Evolutionary conservation across 495 filamentous ascomycete species (phyloP), one percentile per base, ranked within the genome.

Genomic region (Podospora appendiculata): DNA sequence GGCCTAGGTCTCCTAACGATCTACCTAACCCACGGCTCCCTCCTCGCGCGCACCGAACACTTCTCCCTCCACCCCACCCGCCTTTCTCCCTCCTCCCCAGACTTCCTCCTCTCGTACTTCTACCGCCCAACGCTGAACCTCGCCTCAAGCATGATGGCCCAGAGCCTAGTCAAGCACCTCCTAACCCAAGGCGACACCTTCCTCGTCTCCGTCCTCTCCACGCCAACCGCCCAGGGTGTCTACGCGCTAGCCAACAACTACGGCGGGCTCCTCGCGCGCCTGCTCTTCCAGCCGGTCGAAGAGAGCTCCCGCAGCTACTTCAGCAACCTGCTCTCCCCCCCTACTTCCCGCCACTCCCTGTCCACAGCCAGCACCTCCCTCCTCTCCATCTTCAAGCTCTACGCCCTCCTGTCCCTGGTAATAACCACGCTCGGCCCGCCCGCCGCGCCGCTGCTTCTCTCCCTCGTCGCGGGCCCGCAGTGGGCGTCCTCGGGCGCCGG

Each of bases 161-260:
- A 99, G 67, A 88, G 85, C 18, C 62, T 85, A 12, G 74, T 96
- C 36, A 99, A 99, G 62, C 90, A 96, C 67, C 53, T 97, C 50
- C 81, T 97, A 19, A 97, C 94, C 0, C 89, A 95, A 69, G 93
- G 91, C 32, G 93, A 99, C 74, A 85, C 88, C 9, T 79, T 96
- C 61, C 79, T 97, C 33, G 85, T 99, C 35, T 79, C 86, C 32
- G 69, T 80, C 45, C 72, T 97, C 51, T 83, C 89, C 19, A 80
- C 84, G 2, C 76, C 89, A 6, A 72, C 78, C 38, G 86, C 89
- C 10, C 92, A 97, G 70, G 93, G 93, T n/a, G 83, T 89, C 14
- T 99, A 97, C 67, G 87, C 90, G 0, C 76, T 99, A 3, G 93
- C 92, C 32, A 84, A 87, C 47, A 96, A 96, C 62, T 99, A 99